These are phyloP conservation scores for Naganishia randhawae DNA, from an alignment of 768 basidiomycete species.

Conservation along the genomic window DNA sequence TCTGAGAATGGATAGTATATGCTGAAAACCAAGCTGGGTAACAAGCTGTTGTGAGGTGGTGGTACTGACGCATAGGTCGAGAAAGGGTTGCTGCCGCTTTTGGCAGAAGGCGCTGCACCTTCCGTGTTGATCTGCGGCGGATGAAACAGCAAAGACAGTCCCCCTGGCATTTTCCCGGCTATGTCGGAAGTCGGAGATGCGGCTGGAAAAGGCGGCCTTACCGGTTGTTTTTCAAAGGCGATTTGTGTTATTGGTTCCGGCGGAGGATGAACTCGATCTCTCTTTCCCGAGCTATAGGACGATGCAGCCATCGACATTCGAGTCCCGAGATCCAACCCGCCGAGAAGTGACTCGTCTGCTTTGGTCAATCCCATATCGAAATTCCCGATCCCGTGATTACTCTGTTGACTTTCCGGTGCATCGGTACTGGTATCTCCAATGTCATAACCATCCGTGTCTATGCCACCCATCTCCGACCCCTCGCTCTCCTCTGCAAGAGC, in stretches of 20 bases:
- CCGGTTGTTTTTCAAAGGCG: slow-evolving; percentile 36
- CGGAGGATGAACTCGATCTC: background rate
- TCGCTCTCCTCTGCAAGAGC: slow-evolving; percentile 10
- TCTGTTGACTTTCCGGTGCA: slow-evolving; percentile 19
- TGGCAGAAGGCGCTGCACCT: slow-evolving; percentile 41
- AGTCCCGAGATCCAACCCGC: slow-evolving; percentile 20
- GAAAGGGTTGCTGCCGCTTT: slow-evolving; percentile 69
- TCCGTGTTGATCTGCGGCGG: slow-evolving; percentile 49
- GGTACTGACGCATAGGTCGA: slow-evolving; percentile 82
- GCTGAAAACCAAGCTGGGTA: slow-evolving; percentile 62
- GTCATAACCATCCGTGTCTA: slow-evolving; percentile 13
- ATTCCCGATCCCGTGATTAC: slow-evolving; percentile 5
- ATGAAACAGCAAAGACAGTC: slow-evolving; percentile 61
- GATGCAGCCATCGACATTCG: slow-evolving; percentile 27
- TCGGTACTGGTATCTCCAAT: slow-evolving; percentile 8
- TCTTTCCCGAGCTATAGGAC: slow-evolving; percentile 29
- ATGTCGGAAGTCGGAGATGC: background rate
- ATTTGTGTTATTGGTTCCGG: background rate
- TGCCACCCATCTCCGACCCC: background rate
- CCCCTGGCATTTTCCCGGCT: background rate
- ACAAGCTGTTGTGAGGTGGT: slow-evolving; percentile 62
- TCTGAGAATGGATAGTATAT: slow-evolving; percentile 81
- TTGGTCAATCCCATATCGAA: slow-evolving; percentile 19
- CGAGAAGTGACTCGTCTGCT: slow-evolving; percentile 10
- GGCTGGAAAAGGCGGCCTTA: background rate